phyloP scores from a whole-genome alignment of 495 filamentous ascomycete species.

The Penicillium silybi region DNA sequence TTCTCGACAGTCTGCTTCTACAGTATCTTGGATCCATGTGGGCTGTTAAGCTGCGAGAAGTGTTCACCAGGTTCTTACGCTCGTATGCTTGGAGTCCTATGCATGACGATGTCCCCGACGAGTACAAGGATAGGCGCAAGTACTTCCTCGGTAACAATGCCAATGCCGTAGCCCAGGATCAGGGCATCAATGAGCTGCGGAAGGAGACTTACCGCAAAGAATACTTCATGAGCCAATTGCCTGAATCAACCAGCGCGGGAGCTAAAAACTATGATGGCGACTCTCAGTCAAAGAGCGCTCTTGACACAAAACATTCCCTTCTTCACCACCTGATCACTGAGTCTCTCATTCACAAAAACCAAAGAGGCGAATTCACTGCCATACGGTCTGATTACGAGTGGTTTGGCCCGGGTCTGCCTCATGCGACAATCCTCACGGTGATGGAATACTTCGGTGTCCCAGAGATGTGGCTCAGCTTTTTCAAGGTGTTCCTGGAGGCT shows the following conservation, averaged over 20 bases:
- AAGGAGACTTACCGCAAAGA: conserved; percentile 37
- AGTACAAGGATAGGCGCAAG: conserved; percentile 42
- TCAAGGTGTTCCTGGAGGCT: conserved; percentile 54
- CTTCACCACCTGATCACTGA: conserved; percentile 61
- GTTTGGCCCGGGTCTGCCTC: conserved; percentile 59
- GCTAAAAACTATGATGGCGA: conserved; percentile 32
- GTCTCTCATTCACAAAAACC: conserved; percentile 53
- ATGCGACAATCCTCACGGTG: conserved; percentile 53
- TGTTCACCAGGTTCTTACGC: conserved; percentile 27
- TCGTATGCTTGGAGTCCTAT: conserved; percentile 38
- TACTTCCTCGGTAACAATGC: conserved; percentile 39
- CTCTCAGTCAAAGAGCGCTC: conserved; percentile 32
- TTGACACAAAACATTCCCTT: conserved; percentile 56
- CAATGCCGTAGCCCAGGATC: background rate
- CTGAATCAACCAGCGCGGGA: conserved; percentile 20
- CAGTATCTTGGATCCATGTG: conserved; percentile 62
- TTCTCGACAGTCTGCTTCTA: conserved; percentile 61
- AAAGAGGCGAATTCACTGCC: conserved; percentile 56
- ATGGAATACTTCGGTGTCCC: conserved; percentile 59
- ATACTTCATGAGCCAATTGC: conserved; percentile 56
- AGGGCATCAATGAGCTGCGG: conserved; percentile 31
- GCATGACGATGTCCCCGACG: conserved; percentile 37
- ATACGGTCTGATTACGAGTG: conserved; percentile 60
- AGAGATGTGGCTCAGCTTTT: conserved; percentile 57
- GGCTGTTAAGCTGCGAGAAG: conserved; percentile 52